These are phyloP conservation scores for Salinomyces thailandicus DNA, from an alignment of 2,329 filamentous ascomycete genomes.

Conservation along the genomic window DNA sequence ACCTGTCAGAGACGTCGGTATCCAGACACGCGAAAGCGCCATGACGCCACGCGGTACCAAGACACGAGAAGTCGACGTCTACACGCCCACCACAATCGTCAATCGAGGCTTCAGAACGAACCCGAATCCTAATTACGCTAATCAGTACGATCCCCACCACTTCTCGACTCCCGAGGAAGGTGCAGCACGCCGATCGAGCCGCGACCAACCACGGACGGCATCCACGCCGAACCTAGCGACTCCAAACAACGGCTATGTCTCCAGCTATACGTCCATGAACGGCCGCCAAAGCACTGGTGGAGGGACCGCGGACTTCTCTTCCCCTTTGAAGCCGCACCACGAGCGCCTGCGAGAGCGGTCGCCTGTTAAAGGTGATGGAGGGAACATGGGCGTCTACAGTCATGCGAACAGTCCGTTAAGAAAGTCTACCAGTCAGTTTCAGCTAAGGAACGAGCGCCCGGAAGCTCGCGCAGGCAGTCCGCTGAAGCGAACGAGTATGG, in stretches of 20 bases:
- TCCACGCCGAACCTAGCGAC: conserved; percentile 8
- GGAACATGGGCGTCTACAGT: conserved; percentile 67
- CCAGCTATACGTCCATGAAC: conserved; percentile 27
- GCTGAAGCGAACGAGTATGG: conserved; percentile 34
- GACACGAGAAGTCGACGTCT: conserved; percentile 46
- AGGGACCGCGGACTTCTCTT: conserved; percentile 31
- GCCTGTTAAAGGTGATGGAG: conserved; percentile 52
- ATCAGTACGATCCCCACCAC: conserved; percentile 54
- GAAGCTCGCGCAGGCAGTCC: conserved; percentile 28
- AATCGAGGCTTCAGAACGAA: conserved; percentile 70
- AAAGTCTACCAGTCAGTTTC: conserved; percentile 58
- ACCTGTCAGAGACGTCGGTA: conserved; percentile 65
- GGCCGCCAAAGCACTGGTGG: conserved; percentile 26
- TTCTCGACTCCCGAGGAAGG: conserved; percentile 12
- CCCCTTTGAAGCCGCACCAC: conserved; percentile 35
- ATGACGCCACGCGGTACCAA: conserved; percentile 21
- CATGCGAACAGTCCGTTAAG: conserved; percentile 75
- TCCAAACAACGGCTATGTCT: conserved; percentile 17
- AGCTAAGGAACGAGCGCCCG: conserved; percentile 21
- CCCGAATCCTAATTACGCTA: conserved; percentile 70
- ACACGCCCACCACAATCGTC: conserved; percentile 52
- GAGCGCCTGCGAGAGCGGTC: conserved; percentile 40
- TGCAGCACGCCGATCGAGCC: conserved; percentile 13
- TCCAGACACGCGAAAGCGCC: conserved; percentile 52
- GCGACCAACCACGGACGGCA: background rate